Conservation (phyloP, 768 basidiomycete species). For the Xanthoconium purpureum region DNA sequence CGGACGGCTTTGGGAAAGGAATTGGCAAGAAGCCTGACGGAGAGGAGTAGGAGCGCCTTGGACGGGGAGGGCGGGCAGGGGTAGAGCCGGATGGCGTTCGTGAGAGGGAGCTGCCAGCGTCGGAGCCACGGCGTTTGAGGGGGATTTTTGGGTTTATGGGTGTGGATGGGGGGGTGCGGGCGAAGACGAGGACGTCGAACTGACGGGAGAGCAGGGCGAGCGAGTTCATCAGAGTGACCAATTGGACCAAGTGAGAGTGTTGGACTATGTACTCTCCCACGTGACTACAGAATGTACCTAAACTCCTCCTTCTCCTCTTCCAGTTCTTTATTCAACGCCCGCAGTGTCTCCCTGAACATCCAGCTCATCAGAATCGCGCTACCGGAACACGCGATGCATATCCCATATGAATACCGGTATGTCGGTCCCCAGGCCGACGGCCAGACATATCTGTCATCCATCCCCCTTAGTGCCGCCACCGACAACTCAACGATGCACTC, state of each 20-base stretch:
- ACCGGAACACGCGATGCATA: slow-evolving; percentile 62
- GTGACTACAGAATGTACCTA: slow-evolving; percentile 40
- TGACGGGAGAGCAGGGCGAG: slow-evolving; percentile 78
- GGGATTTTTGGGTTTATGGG: slow-evolving; percentile 38
- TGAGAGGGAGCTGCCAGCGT: slow-evolving; percentile 34
- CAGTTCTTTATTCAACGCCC: slow-evolving; percentile 37
- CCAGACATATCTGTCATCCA: slow-evolving; percentile 55
- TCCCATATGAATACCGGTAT: slow-evolving; percentile 69
- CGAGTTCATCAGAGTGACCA: slow-evolving; percentile 63
- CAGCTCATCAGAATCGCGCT: slow-evolving; percentile 50
- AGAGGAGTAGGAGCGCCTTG: slow-evolving; percentile 63
- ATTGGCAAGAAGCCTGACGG: slow-evolving; percentile 49
- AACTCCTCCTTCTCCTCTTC: slow-evolving; percentile 37
- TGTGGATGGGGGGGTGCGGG: slow-evolving; percentile 58
- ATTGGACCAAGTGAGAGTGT: not conserved
- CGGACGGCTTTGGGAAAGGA: slow-evolving; percentile 30
- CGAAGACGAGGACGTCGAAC: slow-evolving; percentile 69
- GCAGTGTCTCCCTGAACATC: slow-evolving; percentile 44
- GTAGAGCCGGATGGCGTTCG: slow-evolving; percentile 44
- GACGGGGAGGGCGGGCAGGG: slow-evolving; percentile 28
- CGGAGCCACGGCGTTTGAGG: slow-evolving; percentile 28
- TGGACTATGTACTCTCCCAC: slow-evolving; percentile 1
- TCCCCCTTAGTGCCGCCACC: not conserved
- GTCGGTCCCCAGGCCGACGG: slow-evolving; percentile 66
- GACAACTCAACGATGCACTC: slow-evolving; percentile 31